Evolutionary conservation across 2,329 filamentous ascomycete genomes (phyloP).

Genomic region (Pezicula rhizophila): DNA sequence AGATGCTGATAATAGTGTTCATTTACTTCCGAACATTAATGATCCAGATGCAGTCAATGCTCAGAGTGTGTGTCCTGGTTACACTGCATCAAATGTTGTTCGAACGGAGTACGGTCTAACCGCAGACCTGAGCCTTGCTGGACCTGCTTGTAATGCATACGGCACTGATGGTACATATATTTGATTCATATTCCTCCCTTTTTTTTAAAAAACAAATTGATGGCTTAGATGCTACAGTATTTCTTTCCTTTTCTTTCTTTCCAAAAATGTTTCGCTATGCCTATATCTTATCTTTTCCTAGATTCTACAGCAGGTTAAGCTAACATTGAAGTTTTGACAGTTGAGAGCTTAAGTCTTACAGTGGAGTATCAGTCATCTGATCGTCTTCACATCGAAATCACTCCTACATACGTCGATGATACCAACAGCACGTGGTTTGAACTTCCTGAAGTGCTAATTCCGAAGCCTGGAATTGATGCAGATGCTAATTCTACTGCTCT

Average conservation of each 20-base stretch:
- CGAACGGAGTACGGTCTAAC: conserved; percentile 50
- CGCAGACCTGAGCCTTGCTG: conserved; percentile 65
- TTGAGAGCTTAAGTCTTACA: conserved; percentile 58
- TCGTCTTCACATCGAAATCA: conserved; percentile 65
- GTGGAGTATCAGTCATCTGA: conserved; percentile 63
- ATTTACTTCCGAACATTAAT: conserved; percentile 54
- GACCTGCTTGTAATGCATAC: conserved; percentile 68
- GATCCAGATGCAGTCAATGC: conserved; percentile 56
- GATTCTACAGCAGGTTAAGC: too few relatives aligned
- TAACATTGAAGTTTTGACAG: conserved; percentile 7
- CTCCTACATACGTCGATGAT: conserved; percentile 54
- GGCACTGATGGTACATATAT: conserved; percentile 50
- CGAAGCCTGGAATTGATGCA: conserved; percentile 28
- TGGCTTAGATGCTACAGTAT: too few relatives aligned
- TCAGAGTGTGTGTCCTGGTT: conserved; percentile 55
- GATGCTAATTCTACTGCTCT: conserved; percentile 34
- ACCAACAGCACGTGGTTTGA: conserved; percentile 63
- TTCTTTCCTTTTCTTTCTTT: too few relatives aligned
- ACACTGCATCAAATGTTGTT: conserved; percentile 55
- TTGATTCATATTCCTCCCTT: too few relatives aligned
- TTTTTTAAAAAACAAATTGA: too few relatives aligned
- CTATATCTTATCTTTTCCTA: too few relatives aligned
- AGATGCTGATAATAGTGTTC: conserved; percentile 37
- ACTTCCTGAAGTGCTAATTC: conserved; percentile 55
- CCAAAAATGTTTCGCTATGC: too few relatives aligned